Percentiles rank a stretch among this genome's conserved stretches.
Conservation (phyloP, 805 yeast species). For the Cyberlindnera nakhonratchasimensis region DNA sequence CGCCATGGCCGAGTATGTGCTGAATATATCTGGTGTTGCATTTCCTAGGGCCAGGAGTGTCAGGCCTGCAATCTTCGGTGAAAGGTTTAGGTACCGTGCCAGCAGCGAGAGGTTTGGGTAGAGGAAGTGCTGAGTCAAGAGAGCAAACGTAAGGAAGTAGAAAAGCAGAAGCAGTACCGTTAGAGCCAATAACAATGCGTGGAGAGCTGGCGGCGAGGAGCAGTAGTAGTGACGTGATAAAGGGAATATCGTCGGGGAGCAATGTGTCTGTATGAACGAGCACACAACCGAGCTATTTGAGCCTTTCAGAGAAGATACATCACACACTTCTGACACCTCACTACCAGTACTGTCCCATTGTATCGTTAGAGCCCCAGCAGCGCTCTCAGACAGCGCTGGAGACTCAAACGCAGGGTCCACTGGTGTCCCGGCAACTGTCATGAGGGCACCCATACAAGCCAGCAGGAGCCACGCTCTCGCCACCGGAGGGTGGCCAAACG, state of each 20-base stretch:
- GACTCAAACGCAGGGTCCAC: not conserved
- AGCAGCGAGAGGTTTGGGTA: conserved; percentile 75
- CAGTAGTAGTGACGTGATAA: conserved; percentile 4
- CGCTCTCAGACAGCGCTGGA: no score
- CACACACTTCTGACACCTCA: not conserved
- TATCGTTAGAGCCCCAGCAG: not conserved
- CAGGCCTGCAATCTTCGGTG: conserved; percentile 80
- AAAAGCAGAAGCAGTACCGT: conserved; percentile 42
- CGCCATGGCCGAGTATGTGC: conserved; percentile 79
- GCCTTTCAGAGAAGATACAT: not conserved
- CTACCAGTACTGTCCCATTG: no score
- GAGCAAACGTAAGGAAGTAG: conserved; percentile 47
- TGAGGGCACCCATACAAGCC: no score
- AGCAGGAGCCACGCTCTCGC: not conserved
- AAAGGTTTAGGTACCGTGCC: conserved; percentile 56
- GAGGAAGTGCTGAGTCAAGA: conserved; percentile 77
- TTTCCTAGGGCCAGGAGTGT: conserved; percentile 89
- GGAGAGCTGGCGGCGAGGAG: conserved; percentile 1
- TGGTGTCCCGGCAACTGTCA: not conserved
- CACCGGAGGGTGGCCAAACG: no score
- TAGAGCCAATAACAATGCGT: not conserved
- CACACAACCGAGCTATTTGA: not conserved
- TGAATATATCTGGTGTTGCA: conserved; percentile 85
- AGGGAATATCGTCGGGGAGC: conserved; percentile 3
- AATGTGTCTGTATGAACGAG: conserved; percentile 6